Conservation (phyloP, 2,329 filamentous ascomycete genomes). For the Penicillium nordicum region DNA sequence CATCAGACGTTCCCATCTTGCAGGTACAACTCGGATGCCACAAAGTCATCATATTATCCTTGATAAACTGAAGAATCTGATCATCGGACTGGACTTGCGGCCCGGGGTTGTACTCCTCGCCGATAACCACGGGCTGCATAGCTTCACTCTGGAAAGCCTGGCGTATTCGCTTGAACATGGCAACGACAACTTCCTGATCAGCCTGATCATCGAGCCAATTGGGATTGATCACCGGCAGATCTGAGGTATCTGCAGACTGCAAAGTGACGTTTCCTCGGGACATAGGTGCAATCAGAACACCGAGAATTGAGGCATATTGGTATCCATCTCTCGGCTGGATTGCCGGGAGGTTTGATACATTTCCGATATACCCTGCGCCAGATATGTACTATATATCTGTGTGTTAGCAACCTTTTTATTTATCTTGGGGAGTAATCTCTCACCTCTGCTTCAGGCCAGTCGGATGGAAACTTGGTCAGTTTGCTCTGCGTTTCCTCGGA, state of each 20-base stretch:
- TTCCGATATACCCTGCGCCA: constrained; percentile 24
- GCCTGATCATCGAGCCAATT: constrained; percentile 44
- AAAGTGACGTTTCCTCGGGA: constrained; percentile 48
- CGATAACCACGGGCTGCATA: constrained; percentile 32
- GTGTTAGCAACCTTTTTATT: not conserved
- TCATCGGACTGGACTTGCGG: constrained; percentile 38
- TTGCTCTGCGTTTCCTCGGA: constrained; percentile 14
- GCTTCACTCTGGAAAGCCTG: constrained; percentile 32
- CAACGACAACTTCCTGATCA: constrained; percentile 46
- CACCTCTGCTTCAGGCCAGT: constrained; percentile 40
- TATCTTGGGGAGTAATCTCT: not conserved
- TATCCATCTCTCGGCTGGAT: constrained; percentile 22
- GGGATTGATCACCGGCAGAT: constrained; percentile 46
- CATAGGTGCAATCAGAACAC: constrained; percentile 29
- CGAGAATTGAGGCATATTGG: constrained; percentile 28
- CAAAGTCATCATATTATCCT: constrained; percentile 27
- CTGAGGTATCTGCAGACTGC: constrained; percentile 20
- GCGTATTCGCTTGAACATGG: constrained; percentile 44
- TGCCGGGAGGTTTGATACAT: constrained; percentile 18
- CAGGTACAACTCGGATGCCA: constrained; percentile 32
- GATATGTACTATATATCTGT: constrained; percentile 22
- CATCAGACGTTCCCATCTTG: constrained; percentile 28
- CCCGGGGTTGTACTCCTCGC: constrained; percentile 40
- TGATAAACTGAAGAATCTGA: constrained; percentile 40
- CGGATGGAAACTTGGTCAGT: constrained; percentile 26